Conservation (phyloP, 495 filamentous ascomycete genomes). For the Extremus antarcticus region DNA sequence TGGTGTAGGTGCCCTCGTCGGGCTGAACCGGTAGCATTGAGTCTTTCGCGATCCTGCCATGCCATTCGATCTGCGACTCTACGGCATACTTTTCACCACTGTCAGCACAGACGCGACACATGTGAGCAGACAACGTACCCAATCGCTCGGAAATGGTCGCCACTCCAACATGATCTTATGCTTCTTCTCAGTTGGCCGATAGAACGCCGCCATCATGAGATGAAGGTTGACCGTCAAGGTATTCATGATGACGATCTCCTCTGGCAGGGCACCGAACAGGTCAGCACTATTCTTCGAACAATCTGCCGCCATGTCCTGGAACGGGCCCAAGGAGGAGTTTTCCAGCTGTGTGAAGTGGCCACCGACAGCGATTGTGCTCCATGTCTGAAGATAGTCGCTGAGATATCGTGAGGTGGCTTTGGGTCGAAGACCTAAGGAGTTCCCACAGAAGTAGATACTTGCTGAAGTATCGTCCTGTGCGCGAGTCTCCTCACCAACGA, state of each 20-base stretch:
- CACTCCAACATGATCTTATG: conserved; percentile 87
- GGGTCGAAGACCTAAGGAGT: no score
- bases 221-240: conserved; percentile 87
- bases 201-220: conserved; percentile 81
- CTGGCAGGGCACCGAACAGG: conserved; percentile 63
- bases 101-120: no score
- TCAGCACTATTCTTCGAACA: conserved; percentile 62
- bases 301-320: conserved; percentile 64
- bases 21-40: conserved; percentile 71
- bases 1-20: conserved; percentile 38
- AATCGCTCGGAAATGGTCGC: conserved; percentile 69
- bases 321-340: conserved; percentile 62
- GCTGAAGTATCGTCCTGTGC: no score
- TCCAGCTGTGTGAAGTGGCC: no score
- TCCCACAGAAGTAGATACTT: no score
- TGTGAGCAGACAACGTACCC: no score
- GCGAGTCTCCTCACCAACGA: no score
- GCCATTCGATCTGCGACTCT: conserved; percentile 72
- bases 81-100: conserved; percentile 90
- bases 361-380: no score
- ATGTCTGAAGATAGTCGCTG: no score
- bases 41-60: conserved; percentile 52
- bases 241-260: conserved; percentile 86
- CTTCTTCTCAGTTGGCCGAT: conserved; percentile 57
- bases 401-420: no score